phyloP scores from a whole-genome alignment of 345 rosid species.

The Psidium guajava region DNA sequence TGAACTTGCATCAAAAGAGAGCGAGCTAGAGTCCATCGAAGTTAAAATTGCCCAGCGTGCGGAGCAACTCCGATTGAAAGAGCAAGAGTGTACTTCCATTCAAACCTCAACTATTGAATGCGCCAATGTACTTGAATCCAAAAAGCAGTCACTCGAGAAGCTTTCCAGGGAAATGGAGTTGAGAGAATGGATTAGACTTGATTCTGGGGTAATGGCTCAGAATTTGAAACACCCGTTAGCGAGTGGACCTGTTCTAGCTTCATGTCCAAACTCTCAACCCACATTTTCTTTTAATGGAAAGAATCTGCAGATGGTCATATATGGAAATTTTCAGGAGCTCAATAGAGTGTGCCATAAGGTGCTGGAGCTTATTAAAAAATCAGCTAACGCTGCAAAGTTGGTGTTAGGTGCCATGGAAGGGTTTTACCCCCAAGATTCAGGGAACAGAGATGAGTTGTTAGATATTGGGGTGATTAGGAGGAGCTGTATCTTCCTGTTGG shows the following conservation, averaged over 20 bases:
- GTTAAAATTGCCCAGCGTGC: background rate
- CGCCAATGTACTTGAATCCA: background rate
- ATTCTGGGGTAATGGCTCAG: background rate
- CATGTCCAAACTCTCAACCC: background rate
- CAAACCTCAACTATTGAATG: background rate
- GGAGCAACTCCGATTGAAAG: background rate
- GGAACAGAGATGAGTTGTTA: background rate
- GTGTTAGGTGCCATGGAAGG: conserved; percentile 33
- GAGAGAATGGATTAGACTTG: background rate
- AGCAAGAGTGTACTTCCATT: background rate
- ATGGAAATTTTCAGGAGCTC: conserved; percentile 13
- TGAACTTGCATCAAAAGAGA: background rate
- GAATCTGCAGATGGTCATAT: conserved; percentile 25
- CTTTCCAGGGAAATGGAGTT: conserved; percentile 1
- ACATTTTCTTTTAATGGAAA: conserved; percentile 9
- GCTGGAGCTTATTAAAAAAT: conserved; percentile 3
- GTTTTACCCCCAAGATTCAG: conserved; percentile 13
- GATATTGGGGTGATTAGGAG: conserved; percentile 16
- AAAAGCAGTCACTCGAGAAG: conserved; percentile 7
- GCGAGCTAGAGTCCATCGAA: background rate
- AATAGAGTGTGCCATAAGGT: conserved; percentile 14
- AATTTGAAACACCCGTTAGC: background rate
- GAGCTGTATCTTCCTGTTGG: conserved; percentile 27
- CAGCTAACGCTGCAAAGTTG: conserved; percentile 39
- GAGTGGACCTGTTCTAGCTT: background rate